Evolutionary conservation across 2,329 filamentous ascomycete genomes (phyloP), one percentile per base, ranked within the genome.

Genomic region (Aspergillus transmontanensis): DNA sequence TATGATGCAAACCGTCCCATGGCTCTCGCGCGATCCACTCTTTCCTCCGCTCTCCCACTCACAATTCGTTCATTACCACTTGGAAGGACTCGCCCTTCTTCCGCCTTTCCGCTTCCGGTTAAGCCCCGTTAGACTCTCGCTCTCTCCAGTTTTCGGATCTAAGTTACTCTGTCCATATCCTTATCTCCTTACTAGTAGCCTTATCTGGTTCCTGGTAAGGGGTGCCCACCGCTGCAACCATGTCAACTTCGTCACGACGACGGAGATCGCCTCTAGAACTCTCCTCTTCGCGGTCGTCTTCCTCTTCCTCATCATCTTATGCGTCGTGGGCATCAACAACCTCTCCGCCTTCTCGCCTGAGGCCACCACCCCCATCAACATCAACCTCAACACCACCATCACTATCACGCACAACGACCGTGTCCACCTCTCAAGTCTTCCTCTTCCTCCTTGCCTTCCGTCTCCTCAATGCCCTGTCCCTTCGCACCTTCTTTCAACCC

Each of bases 401-500:
- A 9, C 39, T 1, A 7, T 7, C 39, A n/a, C 39, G 16, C 16
- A 51, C 23, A 36, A 43, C 39, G 55, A 26, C 60, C 16, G 19
- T 61, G 51, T 61, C 64, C 51, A 61, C 66, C 57, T 45, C 60
- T 43, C 4, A 46, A 54, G 66, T 81, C 62, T 70, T 82, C 59
- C 71, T 81, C 26, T 76, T 75, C 59, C 74, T 83, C 21, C 56
- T 97, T 68, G 83, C 87, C 46, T 86, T 96, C 66, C 92, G 95
- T 60, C 84, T 94, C 67, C 77, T 91, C 75, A 97, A 97, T 80
- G 89, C 93, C 36, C 83, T 95, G 70, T 87, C 84, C 66, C 83
- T 96, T 62, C 84, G 87, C 68, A 98, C 95, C 23, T 99, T 97
- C 78, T 99, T 99, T 81, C 95, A 99, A 78, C 95, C 95, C 32